These are phyloP conservation scores for Croton laevigatus DNA, from an alignment of 441 rosid genomes.

Conservation along the genomic window DNA sequence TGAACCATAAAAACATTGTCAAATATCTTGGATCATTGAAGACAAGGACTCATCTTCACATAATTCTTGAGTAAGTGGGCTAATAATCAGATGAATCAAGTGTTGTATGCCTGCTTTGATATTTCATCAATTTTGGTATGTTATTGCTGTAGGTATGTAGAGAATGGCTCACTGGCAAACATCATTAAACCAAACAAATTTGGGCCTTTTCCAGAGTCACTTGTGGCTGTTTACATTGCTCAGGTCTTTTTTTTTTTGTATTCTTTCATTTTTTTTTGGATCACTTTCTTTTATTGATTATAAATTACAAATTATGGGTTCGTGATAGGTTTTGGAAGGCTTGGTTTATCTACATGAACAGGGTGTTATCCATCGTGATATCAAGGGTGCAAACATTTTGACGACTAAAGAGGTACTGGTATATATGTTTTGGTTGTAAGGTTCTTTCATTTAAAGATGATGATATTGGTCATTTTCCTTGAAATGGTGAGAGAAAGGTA, in stretches of 20 bases:
- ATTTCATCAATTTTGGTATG: slow-evolving; percentile 13
- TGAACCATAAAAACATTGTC: slow-evolving; percentile 98
- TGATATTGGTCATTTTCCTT: background rate
- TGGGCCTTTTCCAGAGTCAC: slow-evolving; percentile 97
- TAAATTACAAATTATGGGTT: slow-evolving; percentile 19
- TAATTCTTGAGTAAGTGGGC: slow-evolving; percentile 88
- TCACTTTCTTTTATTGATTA: slow-evolving; percentile 20
- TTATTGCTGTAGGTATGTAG: slow-evolving; percentile 73
- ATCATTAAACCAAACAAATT: slow-evolving; percentile 98
- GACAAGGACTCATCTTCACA: slow-evolving; percentile 96
- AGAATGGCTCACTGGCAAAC: slow-evolving; percentile 99
- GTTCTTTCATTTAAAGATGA: background rate
- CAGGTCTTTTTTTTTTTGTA: slow-evolving; percentile 59
- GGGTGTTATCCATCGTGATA: slow-evolving; percentile 99
- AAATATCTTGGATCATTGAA: slow-evolving; percentile 95
- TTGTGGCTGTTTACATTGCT: slow-evolving; percentile 97
- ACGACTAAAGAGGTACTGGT: slow-evolving; percentile 84
- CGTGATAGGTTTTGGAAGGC: slow-evolving; percentile 89
- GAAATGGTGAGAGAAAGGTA: background rate
- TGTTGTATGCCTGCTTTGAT: slow-evolving; percentile 15
- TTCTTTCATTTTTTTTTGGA: slow-evolving; percentile 21
- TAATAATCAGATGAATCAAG: slow-evolving; percentile 10
- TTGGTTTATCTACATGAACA: slow-evolving; percentile 97
- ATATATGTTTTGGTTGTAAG: background rate
- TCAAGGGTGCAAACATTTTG: slow-evolving; percentile 98